Conservation (phyloP, 257 asterid species). For the Linaria vulgaris region DNA sequence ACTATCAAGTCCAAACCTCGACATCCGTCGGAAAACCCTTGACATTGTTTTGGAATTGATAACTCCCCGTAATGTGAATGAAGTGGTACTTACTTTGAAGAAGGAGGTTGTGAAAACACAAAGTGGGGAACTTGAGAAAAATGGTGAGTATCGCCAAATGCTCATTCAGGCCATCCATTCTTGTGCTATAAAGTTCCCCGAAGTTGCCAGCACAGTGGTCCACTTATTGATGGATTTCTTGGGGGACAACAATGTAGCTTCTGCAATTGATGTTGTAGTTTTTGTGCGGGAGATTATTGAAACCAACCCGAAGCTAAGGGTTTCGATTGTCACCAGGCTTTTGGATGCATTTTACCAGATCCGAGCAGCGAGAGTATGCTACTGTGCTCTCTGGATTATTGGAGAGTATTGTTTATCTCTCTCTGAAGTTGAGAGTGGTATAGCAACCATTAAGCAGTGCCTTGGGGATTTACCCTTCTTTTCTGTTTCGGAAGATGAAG, state of each 20-base stretch:
- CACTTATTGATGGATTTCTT: conserved; percentile 94
- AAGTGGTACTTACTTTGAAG: conserved; percentile 86
- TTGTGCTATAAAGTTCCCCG: conserved; percentile 94
- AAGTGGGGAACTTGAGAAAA: conserved; percentile 88
- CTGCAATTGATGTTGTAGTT: conserved; percentile 83
- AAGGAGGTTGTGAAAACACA: conserved; percentile 97
- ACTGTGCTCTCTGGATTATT: conserved; percentile 94
- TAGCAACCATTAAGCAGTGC: conserved; percentile 88
- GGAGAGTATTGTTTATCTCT: conserved; percentile 87
- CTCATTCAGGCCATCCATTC: conserved; percentile 97
- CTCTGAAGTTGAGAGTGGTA: conserved; percentile 85
- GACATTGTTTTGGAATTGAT: conserved; percentile 91
- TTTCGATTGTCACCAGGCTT: conserved; percentile 76
- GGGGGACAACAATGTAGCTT: conserved; percentile 92
- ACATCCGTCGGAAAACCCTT: conserved; percentile 82
- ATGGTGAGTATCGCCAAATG: conserved; percentile 92
- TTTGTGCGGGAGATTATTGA: conserved; percentile 93
- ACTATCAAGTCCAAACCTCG: conserved; percentile 88
- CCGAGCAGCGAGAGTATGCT: conserved; percentile 88
- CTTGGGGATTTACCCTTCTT: conserved; percentile 90
- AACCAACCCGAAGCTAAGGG: conserved; percentile 86
- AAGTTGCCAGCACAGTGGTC: conserved; percentile 96
- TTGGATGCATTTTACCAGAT: conserved; percentile 92
- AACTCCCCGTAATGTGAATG: conserved; percentile 80
- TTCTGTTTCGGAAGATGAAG: conserved; percentile 78